Conservation (phyloP, 1,284 basidiomycete genomes). For the Pisolithus thermaeus region DNA sequence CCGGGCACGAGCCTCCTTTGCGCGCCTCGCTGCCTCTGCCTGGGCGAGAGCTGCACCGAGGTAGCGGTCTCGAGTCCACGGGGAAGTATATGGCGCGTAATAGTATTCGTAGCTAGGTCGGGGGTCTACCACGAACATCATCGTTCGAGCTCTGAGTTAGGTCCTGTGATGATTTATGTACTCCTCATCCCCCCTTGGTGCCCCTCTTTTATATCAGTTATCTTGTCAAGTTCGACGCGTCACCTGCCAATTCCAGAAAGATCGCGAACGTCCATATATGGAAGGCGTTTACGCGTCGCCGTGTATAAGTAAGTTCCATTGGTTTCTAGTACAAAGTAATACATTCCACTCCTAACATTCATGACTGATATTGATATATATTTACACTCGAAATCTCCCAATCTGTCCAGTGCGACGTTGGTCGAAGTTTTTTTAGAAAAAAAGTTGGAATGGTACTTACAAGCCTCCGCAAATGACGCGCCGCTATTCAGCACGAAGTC, state of each 20-base stretch:
- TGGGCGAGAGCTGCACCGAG: conserved; percentile 21
- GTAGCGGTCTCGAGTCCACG: conserved; percentile 19
- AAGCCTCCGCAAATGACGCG: conserved; percentile 68
- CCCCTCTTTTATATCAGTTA: background rate
- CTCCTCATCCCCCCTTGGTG: too few species aligned
- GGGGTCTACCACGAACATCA: conserved; percentile 8
- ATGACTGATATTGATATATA: conserved; percentile 46
- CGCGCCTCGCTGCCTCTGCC: conserved; percentile 21
- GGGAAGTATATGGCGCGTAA: background rate
- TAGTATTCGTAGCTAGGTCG: background rate
- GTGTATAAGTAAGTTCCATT: too few species aligned
- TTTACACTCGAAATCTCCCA: conserved; percentile 73
- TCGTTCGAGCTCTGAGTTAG: background rate
- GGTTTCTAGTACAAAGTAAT: too few species aligned
- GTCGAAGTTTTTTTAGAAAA: background rate
- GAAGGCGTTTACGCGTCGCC: background rate
- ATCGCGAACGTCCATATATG: background rate
- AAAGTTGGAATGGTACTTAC: conserved; percentile 40
- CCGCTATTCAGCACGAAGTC: conserved; percentile 72
- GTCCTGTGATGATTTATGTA: too few species aligned
- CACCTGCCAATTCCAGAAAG: conserved; percentile 3
- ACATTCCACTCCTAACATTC: conserved; percentile 7
- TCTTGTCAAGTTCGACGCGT: background rate
- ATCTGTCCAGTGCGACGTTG: conserved; percentile 33
- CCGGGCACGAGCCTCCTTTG: conserved; percentile 10